Evolutionary conservation across 2,329 filamentous ascomycete genomes (phyloP).

Genomic region (Venturia effusa): DNA sequence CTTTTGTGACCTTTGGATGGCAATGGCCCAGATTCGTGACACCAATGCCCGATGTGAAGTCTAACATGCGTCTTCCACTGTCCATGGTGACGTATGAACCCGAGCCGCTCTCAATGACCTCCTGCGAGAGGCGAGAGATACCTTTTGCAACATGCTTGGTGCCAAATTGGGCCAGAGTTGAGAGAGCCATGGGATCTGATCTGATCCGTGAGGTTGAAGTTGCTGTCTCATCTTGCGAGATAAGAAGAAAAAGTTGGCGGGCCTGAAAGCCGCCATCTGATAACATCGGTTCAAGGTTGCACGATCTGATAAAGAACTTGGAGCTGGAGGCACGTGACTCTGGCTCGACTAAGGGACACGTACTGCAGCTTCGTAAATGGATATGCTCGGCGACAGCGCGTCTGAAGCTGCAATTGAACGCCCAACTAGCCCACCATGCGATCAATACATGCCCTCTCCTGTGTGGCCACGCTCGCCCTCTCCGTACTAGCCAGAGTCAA

Average conservation of each 20-base stretch:
- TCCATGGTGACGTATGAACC: constrained; percentile 24
- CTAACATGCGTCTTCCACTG: constrained; percentile 20
- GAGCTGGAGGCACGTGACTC: not conserved
- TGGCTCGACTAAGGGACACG: not conserved
- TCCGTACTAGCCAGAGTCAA: constrained; percentile 49
- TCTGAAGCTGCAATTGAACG: not conserved
- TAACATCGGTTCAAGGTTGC: not conserved
- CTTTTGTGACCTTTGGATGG: constrained; percentile 26
- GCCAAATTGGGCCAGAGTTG: constrained; percentile 1
- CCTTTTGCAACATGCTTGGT: constrained; percentile 9
- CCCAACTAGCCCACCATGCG: constrained; percentile 11
- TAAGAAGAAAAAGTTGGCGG: not conserved
- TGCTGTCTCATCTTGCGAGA: not conserved
- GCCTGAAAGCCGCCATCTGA: not conserved
- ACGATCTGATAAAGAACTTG: not conserved
- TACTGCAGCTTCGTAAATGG: not conserved
- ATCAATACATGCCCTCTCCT: constrained; percentile 18
- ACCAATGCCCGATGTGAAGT: constrained; percentile 26
- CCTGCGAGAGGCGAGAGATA: constrained; percentile 5
- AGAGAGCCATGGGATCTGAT: not conserved
- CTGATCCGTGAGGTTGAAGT: not conserved
- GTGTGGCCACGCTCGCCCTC: constrained; percentile 46
- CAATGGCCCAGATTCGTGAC: constrained; percentile 27
- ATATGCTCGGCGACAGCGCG: not conserved
- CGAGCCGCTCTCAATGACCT: constrained; percentile 19